Base-by-base conservation (phyloP, 1,284 basidiomycete species). In the Phenoliferia sp. region DNA sequence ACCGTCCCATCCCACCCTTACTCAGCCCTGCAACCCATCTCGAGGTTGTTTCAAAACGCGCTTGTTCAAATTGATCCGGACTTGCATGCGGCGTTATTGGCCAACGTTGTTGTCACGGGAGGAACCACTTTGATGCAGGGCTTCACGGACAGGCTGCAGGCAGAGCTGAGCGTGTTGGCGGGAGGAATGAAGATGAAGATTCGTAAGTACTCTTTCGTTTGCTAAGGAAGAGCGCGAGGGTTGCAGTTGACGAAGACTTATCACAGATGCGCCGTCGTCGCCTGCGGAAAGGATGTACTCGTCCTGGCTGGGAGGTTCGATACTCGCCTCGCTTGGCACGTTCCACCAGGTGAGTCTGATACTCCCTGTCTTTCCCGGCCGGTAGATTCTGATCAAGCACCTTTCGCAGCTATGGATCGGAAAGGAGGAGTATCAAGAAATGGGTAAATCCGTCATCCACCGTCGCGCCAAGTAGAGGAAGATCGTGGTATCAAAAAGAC, bases 81-180 rank as follows among this genome's bases (percentile, higher is more conserved):
- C 77, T 83, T 96, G 61, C 89, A 94, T 29, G 88, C 92, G 62
- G 87, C 90, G 16, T 86, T 99, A 26, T 85, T 95, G 76, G 86
- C 88, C 75, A 98, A 99, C 78, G 88, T 99, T 63, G 94, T 99
- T 55, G 85, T 98, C 58, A 92, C 93, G 19, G 96, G 96, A 26
- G 95, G 94, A 29, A 89, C 90, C 29, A 92, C 88, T 68, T 82
- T 94, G 50, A 89, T 95, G 66, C 82, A 89, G 29, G 96, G 96
- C 17, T 85, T 99, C 68, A 84, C 85, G 22, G 94, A 99, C 76
- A 85, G 96, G 16, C 82, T 99, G 55, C 84, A 87, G 69, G 84
- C 84, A 66, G 96, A 99, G 78, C 81, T 99, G 15, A 82, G 83
- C 48, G 83, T 87, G 61, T 83, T 88, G 63, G 90, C 92, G 77